Evolutionary conservation across 805 yeast genomes (phyloP).

Genomic region (Saccharomycopsis sp.): DNA sequence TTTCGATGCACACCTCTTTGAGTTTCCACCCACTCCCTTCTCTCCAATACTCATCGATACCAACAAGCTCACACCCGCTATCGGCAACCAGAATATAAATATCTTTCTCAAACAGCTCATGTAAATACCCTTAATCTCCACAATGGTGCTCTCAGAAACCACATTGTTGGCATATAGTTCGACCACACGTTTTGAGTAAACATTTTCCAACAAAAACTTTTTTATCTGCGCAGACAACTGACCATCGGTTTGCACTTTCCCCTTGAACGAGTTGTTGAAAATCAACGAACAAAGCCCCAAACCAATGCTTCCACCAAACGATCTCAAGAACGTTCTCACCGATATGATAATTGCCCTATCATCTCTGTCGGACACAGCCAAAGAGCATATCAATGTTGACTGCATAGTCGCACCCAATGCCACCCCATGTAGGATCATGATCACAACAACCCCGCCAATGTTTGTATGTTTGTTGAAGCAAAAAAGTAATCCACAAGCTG

Average conservation of each 20-base stretch:
- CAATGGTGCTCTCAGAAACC: neutral
- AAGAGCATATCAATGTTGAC: conserved; percentile 38
- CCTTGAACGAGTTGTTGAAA: conserved; percentile 31
- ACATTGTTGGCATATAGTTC: neutral
- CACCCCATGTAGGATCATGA: conserved; percentile 32
- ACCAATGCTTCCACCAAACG: conserved; percentile 59
- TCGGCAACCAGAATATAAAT: conserved; percentile 8
- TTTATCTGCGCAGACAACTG: conserved; percentile 1
- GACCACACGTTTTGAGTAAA: conserved; percentile 9
- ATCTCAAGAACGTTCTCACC: conserved; percentile 48
- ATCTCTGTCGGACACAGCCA: conserved; percentile 42
- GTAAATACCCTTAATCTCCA: neutral
- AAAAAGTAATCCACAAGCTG: conserved; percentile 35
- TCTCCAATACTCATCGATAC: neutral
- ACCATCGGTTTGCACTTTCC: neutral
- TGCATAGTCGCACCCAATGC: conserved; percentile 43
- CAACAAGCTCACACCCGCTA: neutral
- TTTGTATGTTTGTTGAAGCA: conserved; percentile 29
- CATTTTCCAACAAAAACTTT: conserved; percentile 3
- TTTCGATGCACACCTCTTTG: too few relatives aligned
- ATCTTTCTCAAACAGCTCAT: conserved; percentile 12
- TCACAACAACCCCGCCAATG: conserved; percentile 32
- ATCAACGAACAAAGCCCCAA: conserved; percentile 39
- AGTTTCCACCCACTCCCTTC: too few relatives aligned
- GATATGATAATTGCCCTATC: conserved; percentile 56